Evolutionary conservation across 495 filamentous ascomycete genomes (phyloP), one percentile per base, ranked within the genome.

Genomic region (Penicillium robsamsonii): DNA sequence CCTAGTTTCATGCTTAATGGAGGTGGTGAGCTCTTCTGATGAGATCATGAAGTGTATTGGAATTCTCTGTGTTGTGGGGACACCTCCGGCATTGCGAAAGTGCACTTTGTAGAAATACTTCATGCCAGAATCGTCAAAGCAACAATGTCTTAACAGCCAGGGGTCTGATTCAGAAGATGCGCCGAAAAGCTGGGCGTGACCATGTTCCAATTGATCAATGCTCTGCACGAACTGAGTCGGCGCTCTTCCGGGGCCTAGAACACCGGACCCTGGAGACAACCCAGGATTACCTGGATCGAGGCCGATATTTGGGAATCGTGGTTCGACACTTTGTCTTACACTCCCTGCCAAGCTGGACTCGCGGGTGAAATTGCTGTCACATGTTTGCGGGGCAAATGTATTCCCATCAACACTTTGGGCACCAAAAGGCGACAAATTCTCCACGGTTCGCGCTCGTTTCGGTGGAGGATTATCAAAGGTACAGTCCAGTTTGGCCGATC

Each of bases 101-200:
- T 72, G 70, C 0, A 72, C 65, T 38, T 68, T 67, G 46, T 74
- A 66, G 22, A 74, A 69, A 37, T 59, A 57, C 9, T 66, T 66
- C 51, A 72, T 67, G 6, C 71, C 71, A 30, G 62, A 61, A 33
- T 72, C 70, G 37, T 74, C 71, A 35, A 71, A 74, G 18, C 60
- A 66, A 48, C 70, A 74, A 53, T 74, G 71, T 13, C 71, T 55
- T 3, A 74, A 60, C 2, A 74, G 62, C 65, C 70, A 74, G 1
- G 71, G 71, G 43, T 72, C 71, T 15, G 71, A 74, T 43, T 74
- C 71, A 43, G 68, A 65, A 3, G 71, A 74, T 4, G 66, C 66
- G 1, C 71, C 70, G 31, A 71, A 69, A 5, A 74, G 51, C 33
- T 74, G 70, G 5, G 71, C 70, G 42, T 65, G 64, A 15, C 66